Conservation (phyloP, 2,329 filamentous ascomycete species). For the Penicillium sp. region DNA sequence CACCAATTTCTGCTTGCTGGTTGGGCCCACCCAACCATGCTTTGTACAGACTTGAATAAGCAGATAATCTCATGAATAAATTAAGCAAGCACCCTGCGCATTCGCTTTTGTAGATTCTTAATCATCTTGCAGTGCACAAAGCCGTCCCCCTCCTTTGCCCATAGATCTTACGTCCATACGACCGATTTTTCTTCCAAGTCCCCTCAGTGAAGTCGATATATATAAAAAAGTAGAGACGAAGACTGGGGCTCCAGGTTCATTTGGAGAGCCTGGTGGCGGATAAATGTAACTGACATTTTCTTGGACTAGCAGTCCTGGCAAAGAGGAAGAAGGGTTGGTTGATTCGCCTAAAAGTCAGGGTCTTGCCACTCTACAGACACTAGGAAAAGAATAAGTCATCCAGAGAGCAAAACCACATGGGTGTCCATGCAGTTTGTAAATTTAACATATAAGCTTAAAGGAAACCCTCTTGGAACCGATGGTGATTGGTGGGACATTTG, state of each 20-base stretch:
- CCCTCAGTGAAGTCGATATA: too few relatives aligned
- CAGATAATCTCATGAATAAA: slow-evolving; percentile 7
- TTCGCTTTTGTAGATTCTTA: neutral
- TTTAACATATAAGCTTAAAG: neutral
- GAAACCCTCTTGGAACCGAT: neutral
- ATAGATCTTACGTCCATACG: neutral
- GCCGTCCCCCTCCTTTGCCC: neutral
- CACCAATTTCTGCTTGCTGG: slow-evolving; percentile 4
- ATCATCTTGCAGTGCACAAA: too few relatives aligned
- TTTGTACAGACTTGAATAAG: slow-evolving; percentile 7
- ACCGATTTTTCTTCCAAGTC: too few relatives aligned
- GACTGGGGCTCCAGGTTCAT: neutral
- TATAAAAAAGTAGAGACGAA: neutral
- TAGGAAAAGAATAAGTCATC: neutral
- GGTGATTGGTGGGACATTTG: neutral
- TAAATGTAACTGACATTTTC: neutral
- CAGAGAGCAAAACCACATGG: neutral
- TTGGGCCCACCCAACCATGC: neutral
- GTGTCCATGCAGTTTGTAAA: neutral
- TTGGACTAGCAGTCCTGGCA: neutral
- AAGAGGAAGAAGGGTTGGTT: neutral
- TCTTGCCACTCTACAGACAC: neutral
- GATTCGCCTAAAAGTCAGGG: neutral
- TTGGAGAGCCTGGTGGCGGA: neutral
- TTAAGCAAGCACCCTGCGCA: neutral